Evolutionary conservation across 176 grass and related monocot genomes (phyloP).

Genomic region (Cenchrus fungigraminus): DNA sequence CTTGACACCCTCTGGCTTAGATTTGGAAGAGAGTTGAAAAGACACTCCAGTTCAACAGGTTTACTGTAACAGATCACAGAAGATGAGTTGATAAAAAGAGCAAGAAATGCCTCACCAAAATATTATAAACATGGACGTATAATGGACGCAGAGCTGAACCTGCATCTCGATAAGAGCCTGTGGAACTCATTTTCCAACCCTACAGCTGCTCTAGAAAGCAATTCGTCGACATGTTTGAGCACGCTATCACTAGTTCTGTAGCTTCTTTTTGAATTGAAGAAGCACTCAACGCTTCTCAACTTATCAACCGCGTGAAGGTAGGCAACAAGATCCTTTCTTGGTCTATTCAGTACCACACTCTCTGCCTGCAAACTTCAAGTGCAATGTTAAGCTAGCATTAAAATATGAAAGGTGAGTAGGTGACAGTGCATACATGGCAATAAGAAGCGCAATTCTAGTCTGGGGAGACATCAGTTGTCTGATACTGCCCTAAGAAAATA

Average conservation of each 20-base stretch:
- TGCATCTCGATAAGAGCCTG: slow-evolving; percentile 46
- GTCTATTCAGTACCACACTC: slow-evolving; percentile 47
- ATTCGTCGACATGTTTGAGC: slow-evolving; percentile 41
- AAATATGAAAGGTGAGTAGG: background rate
- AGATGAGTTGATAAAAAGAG: background rate
- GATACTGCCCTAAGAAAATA: background rate
- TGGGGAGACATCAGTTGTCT: background rate
- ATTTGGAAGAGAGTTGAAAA: slow-evolving; percentile 55
- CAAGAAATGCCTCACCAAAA: too few relatives aligned
- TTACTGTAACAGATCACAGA: slow-evolving; percentile 51
- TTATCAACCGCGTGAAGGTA: slow-evolving; percentile 62
- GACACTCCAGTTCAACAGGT: slow-evolving; percentile 47
- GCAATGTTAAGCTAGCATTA: background rate
- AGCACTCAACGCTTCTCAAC: slow-evolving; percentile 45
- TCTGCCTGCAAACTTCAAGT: slow-evolving; percentile 41
- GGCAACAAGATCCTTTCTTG: slow-evolving; percentile 48
- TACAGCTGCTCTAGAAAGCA: slow-evolving; percentile 46
- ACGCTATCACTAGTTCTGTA: slow-evolving; percentile 30
- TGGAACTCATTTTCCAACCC: slow-evolving; percentile 65
- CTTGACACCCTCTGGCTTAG: slow-evolving; percentile 5
- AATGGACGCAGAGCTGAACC: slow-evolving; percentile 36
- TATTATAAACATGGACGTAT: slow-evolving; percentile 1
- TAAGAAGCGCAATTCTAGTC: background rate
- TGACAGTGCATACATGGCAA: background rate
- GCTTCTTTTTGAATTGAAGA: slow-evolving; percentile 51